Evolutionary conservation across 2,329 filamentous ascomycete species (phyloP).

Genomic region (Alternaria sp.): DNA sequence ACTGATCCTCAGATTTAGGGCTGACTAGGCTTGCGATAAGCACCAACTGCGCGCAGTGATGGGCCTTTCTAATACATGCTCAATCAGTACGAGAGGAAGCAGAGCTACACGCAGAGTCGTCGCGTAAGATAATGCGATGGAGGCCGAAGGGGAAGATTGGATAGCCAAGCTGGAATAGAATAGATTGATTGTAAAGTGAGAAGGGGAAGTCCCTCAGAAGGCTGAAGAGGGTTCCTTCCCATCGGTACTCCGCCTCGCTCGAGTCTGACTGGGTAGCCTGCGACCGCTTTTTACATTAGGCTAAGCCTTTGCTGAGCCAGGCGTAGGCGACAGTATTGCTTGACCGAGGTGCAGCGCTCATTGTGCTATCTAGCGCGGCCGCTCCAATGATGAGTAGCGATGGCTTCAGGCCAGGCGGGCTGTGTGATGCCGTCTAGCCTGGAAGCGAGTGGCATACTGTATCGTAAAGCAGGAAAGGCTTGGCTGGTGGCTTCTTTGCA

Average conservation of each 20-base stretch:
- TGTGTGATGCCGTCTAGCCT: constrained; percentile 18
- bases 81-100: neutral
- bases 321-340: constrained; percentile 20
- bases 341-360: constrained; percentile 22
- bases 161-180: neutral
- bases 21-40: neutral
- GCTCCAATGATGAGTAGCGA: constrained; percentile 24
- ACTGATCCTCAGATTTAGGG: neutral
- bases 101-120: neutral
- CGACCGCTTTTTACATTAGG: constrained; percentile 9
- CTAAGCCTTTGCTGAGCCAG: constrained; percentile 16
- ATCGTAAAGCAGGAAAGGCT: constrained; percentile 16
- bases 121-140: neutral
- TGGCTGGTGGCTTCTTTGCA: constrained; percentile 16
- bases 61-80: neutral
- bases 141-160: neutral
- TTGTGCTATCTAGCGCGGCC: constrained; percentile 2
- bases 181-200: constrained; percentile 3
- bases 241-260: constrained; percentile 20
- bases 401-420: constrained; percentile 28
- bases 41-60: neutral
- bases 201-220: constrained; percentile 9
- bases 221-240: constrained; percentile 1
- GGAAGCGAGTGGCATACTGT: constrained; percentile 10
- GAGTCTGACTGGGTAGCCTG: constrained; percentile 7